A percentile compares a stretch with the other conserved stretches of the same genome.
Evolutionary conservation across 129 eudicot genomes (phyloP).

Genomic region (Artemisia tridentata): DNA sequence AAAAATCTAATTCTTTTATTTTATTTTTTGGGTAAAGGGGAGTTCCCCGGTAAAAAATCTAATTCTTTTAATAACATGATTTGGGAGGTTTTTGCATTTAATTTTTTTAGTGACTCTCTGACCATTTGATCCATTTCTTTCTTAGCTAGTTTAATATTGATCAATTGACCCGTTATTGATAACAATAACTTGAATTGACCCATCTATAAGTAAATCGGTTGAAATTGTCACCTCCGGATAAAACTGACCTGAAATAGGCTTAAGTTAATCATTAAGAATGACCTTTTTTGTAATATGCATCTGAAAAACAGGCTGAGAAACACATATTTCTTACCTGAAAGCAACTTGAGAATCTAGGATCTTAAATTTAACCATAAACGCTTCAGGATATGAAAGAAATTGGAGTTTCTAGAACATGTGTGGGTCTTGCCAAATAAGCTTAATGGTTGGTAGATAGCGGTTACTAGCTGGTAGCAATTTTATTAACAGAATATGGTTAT

Average conservation of each 20-base stretch:
- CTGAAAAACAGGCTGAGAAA: background rate
- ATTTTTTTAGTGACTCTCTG: too few species aligned
- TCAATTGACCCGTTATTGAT: background rate
- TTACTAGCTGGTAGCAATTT: background rate
- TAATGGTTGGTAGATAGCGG: background rate
- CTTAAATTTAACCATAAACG: background rate
- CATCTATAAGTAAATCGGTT: background rate
- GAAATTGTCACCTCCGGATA: background rate
- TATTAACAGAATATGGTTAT: background rate
- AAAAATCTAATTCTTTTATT: too few species aligned
- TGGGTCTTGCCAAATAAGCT: background rate
- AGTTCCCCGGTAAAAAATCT: too few species aligned
- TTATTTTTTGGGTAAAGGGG: too few species aligned
- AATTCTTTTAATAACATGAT: background rate
- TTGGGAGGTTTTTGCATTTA: background rate
- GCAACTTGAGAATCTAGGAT: background rate
- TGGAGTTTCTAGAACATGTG: background rate
- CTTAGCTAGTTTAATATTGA: background rate
- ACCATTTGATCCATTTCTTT: too few species aligned
- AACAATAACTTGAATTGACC: background rate
- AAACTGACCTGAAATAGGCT: too few species aligned
- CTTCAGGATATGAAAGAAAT: background rate
- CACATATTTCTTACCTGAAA: background rate
- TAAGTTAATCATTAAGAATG: background rate
- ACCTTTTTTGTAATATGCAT: background rate